Evolutionary conservation across 1,139 yeast species (phyloP).

Genomic region (Ogataea hybrid): DNA sequence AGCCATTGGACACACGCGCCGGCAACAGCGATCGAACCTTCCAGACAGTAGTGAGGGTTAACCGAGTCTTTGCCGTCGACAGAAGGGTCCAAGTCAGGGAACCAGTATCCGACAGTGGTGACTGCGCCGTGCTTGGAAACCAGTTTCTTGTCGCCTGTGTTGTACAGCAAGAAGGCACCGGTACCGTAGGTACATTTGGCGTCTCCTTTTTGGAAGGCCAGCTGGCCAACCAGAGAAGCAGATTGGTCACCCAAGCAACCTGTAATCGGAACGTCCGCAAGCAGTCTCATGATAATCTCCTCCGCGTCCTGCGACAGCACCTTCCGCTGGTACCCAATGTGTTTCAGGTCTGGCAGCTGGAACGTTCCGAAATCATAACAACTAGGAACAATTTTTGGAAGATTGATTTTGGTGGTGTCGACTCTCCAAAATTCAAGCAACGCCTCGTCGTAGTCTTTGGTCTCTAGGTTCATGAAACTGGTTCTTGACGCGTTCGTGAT

Average conservation of each 20-base stretch:
- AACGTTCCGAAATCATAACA: slow-evolving; percentile 79
- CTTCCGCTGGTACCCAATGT: slow-evolving; percentile 39
- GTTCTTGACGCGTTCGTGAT: slow-evolving; percentile 92
- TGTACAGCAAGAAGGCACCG: slow-evolving; percentile 88
- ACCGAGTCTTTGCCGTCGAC: slow-evolving; percentile 33
- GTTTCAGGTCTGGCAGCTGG: slow-evolving; percentile 52
- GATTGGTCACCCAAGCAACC: slow-evolving; percentile 96
- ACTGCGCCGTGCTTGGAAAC: slow-evolving; percentile 77
- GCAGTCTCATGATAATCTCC: slow-evolving; percentile 33
- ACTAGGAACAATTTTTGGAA: slow-evolving; percentile 81
- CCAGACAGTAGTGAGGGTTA: slow-evolving; percentile 83
- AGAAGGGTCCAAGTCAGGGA: slow-evolving; percentile 53
- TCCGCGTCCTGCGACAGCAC: slow-evolving; percentile 51
- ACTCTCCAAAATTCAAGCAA: slow-evolving; percentile 77
- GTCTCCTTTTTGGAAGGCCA: slow-evolving; percentile 78
- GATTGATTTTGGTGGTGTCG: slow-evolving; percentile 63
- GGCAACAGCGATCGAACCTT: slow-evolving; percentile 95
- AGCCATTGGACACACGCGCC: slow-evolving; percentile 96
- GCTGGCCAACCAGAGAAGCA: slow-evolving; percentile 90
- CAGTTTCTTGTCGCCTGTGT: slow-evolving; percentile 70
- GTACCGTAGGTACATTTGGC: slow-evolving; percentile 99
- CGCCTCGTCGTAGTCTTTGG: slow-evolving; percentile 72
- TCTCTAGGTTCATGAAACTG: slow-evolving; percentile 81
- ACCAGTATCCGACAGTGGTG: slow-evolving; percentile 89
- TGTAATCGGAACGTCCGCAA: slow-evolving; percentile 68